Evolutionary conservation across 805 yeast species (phyloP), one percentile per base, ranked within the genome.

Genomic region (Ogataea salicorniae): DNA sequence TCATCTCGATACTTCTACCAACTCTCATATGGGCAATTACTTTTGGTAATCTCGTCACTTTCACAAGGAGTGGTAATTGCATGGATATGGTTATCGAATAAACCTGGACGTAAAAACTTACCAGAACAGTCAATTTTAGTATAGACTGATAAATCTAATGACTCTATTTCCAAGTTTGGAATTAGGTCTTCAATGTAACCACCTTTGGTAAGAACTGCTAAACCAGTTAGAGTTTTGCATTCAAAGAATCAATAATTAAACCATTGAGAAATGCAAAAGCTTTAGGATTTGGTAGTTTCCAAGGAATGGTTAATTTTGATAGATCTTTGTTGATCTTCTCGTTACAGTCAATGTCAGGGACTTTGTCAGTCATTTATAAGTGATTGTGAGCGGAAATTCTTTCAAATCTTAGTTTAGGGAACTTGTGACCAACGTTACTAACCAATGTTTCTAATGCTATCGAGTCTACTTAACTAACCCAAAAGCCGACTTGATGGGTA

Each of bases 61-160:
- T 62, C 64, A 16, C 65, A 63, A 17, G 61, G 64, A 20, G 62
- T 56, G 14, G 55, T 31, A 29, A 51, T 45, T 29, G 55, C 49
- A 43, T 62, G 67, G 20, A 62, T 60, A 46, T 61, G 65, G 40
- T 55, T 53, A 43, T 62, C 65, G 33, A 61, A 55, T 15, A 62
- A 46, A 2, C 65, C 67, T 9, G 65, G 64, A 46, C 59, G 56
- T 17, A 62, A 31, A 43, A 39, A 60, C 36, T 58, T 58, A 2
- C 65, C 67, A 3, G 49, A 36, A 39, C 62, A 59, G 39, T 62
- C 67, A 34, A 62, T 43, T 2, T 45, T 40, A 8, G 14, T 41
- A 45, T 49, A 48, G 14, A 31, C 51, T 4, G 36, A 37, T 6
- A 26, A 33, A 17, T 46, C 50, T 14, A 41, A 41, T 2, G 20